phyloP scores from a whole-genome alignment of 371 early-diverging fungal species.

The Rhizopus arrhizus region DNA sequence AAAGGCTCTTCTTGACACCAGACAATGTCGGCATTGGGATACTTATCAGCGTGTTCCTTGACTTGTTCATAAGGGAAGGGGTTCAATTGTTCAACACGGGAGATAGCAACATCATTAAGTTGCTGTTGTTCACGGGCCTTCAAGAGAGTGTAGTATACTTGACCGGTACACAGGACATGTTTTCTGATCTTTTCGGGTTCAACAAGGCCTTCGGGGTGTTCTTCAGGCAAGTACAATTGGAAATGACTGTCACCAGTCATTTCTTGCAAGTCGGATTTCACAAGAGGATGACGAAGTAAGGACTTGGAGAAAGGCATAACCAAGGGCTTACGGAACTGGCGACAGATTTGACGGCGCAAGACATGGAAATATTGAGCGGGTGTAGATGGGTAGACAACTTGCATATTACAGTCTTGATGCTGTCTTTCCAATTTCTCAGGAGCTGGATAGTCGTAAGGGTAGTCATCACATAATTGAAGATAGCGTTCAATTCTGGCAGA shows the following conservation, averaged over 20 bases:
- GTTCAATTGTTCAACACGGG: slow-evolving; percentile 90
- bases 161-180: slow-evolving; percentile 92
- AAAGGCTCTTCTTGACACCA: slow-evolving; percentile 97
- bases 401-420: slow-evolving; percentile 97
- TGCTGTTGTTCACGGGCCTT: slow-evolving; percentile 88
- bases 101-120: slow-evolving; percentile 84
- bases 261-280: slow-evolving; percentile 80
- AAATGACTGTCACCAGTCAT: slow-evolving; percentile 84
- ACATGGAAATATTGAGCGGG: slow-evolving; percentile 97
- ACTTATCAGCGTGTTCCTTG: slow-evolving; percentile 83
- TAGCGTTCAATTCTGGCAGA: slow-evolving; percentile 93
- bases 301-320: slow-evolving; percentile 90
- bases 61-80: slow-evolving; percentile 96
- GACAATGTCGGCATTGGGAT: slow-evolving; percentile 85
- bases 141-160: slow-evolving; percentile 92
- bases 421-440: slow-evolving; percentile 82
- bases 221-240: slow-evolving; percentile 90
- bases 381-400: slow-evolving; percentile 92
- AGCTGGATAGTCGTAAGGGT: slow-evolving; percentile 84
- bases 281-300: slow-evolving; percentile 92
- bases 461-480: slow-evolving; percentile 92
- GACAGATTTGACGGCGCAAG: slow-evolving; percentile 92
- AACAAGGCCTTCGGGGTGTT: slow-evolving; percentile 74
- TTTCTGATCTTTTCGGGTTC: slow-evolving; percentile 81
- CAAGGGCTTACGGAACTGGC: slow-evolving; percentile 95